phyloP scores from a whole-genome alignment of 768 basidiomycete species.

The Boletus edulis region DNA sequence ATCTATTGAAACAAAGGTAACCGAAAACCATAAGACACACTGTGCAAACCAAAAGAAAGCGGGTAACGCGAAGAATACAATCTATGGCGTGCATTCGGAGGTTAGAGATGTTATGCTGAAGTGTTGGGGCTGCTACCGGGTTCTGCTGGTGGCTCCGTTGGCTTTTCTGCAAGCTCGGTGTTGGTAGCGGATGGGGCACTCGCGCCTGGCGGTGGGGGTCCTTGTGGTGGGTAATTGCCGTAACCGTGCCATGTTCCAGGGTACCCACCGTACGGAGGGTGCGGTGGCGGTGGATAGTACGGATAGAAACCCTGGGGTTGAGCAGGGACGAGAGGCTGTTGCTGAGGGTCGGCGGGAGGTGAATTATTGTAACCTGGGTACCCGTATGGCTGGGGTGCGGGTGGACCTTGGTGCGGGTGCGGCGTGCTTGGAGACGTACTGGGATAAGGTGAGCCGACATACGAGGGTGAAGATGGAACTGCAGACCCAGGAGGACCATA shows the following conservation, averaged over 20 bases:
- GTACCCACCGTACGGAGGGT: constrained; percentile 31
- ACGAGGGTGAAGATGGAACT: neutral
- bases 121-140: constrained; percentile 13
- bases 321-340: constrained; percentile 20
- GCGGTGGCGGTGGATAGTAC: constrained; percentile 32
- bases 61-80: constrained; percentile 23
- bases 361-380: constrained; percentile 24
- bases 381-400: constrained; percentile 19
- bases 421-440: constrained; percentile 22
- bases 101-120: constrained; percentile 19
- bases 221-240: constrained; percentile 30
- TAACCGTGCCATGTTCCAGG: constrained; percentile 28
- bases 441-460: constrained; percentile 13
- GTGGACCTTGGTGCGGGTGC: constrained; percentile 22
- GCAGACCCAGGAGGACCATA: constrained; percentile 31
- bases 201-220: constrained; percentile 19
- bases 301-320: constrained; percentile 28
- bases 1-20: constrained; percentile 28
- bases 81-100: constrained; percentile 15
- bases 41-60: constrained; percentile 11
- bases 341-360: constrained; percentile 25
- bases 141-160: constrained; percentile 22
- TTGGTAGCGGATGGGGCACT: constrained; percentile 10
- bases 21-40: constrained; percentile 10
- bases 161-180: constrained; percentile 24